A percentile compares a stretch with the other conserved stretches of the same genome.
Conservation (phyloP, 2,329 filamentous ascomycete genomes). For the Xylaria arbuscula region DNA sequence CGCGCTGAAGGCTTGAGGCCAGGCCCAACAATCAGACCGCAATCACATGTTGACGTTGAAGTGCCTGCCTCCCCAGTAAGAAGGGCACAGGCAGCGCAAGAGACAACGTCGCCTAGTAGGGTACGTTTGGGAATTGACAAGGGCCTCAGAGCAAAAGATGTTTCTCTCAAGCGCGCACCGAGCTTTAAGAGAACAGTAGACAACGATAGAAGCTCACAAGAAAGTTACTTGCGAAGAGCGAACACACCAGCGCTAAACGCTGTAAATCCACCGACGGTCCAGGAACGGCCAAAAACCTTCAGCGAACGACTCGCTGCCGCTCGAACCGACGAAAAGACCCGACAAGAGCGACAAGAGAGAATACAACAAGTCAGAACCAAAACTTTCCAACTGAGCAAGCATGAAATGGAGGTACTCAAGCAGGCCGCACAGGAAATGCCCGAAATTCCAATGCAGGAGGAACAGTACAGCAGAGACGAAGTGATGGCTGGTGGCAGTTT, state of each 20-base stretch:
- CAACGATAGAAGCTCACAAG: slow-evolving; percentile 46
- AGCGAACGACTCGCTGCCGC: slow-evolving; percentile 86
- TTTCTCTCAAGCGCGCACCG: slow-evolving; percentile 83
- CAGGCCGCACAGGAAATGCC: slow-evolving; percentile 66
- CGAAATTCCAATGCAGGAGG: slow-evolving; percentile 58
- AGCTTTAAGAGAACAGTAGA: slow-evolving; percentile 55
- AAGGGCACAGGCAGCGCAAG: slow-evolving; percentile 60
- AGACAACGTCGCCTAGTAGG: slow-evolving; percentile 80
- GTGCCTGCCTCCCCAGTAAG: slow-evolving; percentile 81
- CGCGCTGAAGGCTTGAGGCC: slow-evolving; percentile 36
- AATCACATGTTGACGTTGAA: slow-evolving; percentile 64
- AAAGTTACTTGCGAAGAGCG: slow-evolving; percentile 59
- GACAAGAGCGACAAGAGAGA: slow-evolving; percentile 62
- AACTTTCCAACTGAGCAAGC: slow-evolving; percentile 66
- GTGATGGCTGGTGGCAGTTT: slow-evolving; percentile 59
- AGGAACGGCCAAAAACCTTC: slow-evolving; percentile 69
- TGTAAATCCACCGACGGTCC: slow-evolving; percentile 25
- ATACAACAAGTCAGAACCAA: slow-evolving; percentile 65
- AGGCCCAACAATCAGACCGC: slow-evolving; percentile 40
- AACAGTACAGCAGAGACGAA: slow-evolving; percentile 72
- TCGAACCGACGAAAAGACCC: slow-evolving; percentile 64
- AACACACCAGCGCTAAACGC: slow-evolving; percentile 53
- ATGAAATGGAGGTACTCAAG: slow-evolving; percentile 71
- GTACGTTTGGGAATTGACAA: slow-evolving; percentile 90
- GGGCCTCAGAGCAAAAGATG: slow-evolving; percentile 79